Base-by-base conservation (phyloP, 1,139 yeast genomes). In the Candida buenavistaensis region DNA sequence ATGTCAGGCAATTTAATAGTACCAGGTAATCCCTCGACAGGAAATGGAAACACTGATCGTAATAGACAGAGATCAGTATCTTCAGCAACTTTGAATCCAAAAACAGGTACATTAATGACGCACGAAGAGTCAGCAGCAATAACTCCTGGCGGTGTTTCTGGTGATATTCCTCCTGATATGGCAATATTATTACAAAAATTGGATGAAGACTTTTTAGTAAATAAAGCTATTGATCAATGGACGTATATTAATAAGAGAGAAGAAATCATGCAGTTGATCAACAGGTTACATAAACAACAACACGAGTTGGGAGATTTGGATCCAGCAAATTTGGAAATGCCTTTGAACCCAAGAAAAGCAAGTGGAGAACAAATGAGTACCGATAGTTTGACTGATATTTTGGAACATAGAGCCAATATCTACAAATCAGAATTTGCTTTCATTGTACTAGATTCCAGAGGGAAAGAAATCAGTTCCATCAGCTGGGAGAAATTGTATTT, bases 401-500 rank as follows among this genome's bases (percentile, higher is more conserved):
- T 92, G 43, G 69, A 90, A 26, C 80, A 79, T 39, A 64, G 98
- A 25, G 95, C 90, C 2, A 68, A 71, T 15, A 60, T 76, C 2
- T 81, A 81, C 48, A 79, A 80, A 28, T 65, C 75, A 15, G 90
- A 86, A 41, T 70, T 73, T 13, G 97, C 97, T 0, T 72, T 92
- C 34, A 61, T 82, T 28, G 75, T 80, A 3, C 64, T 92, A 19
- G 96, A 89, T 51, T 56, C 75, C 3, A 83, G 78, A 48, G 97
- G 96, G 4, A 90, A 87, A 54, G 97, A 90, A 52, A 68, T 76
- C 1, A 73, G 75, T 17, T 60, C 82, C 0, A 83, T 92, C 9
- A 72, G 92, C 0, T 94, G 98, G 98, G 97, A 88, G 43, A 90
- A 88, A 53, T 65, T 94, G 14, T 86, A 88, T 41, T 59, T 82